phyloP scores from a whole-genome alignment of 257 asterid species.

The Echites panduratus region DNA sequence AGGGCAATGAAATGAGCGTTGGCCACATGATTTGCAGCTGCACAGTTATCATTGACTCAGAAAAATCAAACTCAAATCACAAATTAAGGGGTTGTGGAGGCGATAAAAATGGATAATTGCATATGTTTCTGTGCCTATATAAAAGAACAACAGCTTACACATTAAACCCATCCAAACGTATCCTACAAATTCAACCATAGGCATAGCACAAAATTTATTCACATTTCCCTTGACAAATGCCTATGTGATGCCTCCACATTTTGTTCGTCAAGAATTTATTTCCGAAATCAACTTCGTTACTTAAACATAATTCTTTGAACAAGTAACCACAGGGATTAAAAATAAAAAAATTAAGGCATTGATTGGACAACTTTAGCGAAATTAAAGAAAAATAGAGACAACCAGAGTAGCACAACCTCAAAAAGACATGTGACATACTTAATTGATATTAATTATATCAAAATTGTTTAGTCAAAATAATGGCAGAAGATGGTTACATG shows the following conservation, averaged over 20 bases:
- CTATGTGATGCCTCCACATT: not conserved
- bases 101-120: not conserved
- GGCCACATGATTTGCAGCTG: constrained; percentile 88
- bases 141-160: no score
- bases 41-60: constrained; percentile 17
- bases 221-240: not conserved
- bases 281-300: no score
- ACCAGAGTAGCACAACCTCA: not conserved
- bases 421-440: not conserved
- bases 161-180: not conserved
- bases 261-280: not conserved
- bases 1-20: constrained; percentile 37
- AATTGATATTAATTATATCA: not conserved
- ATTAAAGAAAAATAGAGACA: not conserved
- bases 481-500: not conserved
- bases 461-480: not conserved
- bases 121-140: no score
- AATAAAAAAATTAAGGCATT: no score
- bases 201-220: not conserved
- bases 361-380: not conserved
- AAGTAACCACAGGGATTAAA: no score
- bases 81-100: not conserved
- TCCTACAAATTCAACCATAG: not conserved
- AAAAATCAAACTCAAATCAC: not conserved
- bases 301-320: no score